Percentiles rank a stretch among this genome's conserved stretches.
phyloP scores from a whole-genome alignment of 129 eudicot genomes.

The Lonicera japonica region DNA sequence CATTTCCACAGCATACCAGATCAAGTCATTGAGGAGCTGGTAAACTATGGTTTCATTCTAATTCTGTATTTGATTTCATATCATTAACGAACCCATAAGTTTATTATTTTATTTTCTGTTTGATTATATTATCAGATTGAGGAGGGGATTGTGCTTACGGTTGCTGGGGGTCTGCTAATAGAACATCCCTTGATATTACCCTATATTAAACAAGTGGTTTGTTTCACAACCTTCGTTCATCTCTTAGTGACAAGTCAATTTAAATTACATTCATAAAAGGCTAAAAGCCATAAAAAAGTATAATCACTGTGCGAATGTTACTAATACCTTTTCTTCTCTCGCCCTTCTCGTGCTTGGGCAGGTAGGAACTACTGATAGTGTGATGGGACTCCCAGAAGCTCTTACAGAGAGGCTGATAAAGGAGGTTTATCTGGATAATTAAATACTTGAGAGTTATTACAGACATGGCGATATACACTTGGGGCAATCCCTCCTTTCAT shows the following conservation, averaged over 20 bases:
- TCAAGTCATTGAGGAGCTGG: slow-evolving; percentile 65
- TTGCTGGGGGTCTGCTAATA: slow-evolving; percentile 83
- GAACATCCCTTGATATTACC: slow-evolving; percentile 86
- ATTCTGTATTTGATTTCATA: not conserved
- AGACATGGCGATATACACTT: too few relatives aligned
- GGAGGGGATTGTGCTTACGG: slow-evolving; percentile 68
- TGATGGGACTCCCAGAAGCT: slow-evolving; percentile 95
- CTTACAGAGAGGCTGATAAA: slow-evolving; percentile 60
- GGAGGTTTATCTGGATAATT: slow-evolving; percentile 32
- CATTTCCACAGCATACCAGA: slow-evolving; percentile 78
- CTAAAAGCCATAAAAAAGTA: too few relatives aligned
- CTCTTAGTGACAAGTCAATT: not conserved
- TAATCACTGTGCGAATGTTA: too few relatives aligned
- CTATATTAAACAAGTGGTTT: slow-evolving; percentile 69
- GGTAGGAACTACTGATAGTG: slow-evolving; percentile 87
- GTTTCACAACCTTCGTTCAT: slow-evolving; percentile 17
- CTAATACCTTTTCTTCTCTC: too few relatives aligned
- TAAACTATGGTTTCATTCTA: slow-evolving; percentile 16
- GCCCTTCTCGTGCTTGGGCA: slow-evolving; percentile 15
- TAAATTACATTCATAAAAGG: too few relatives aligned
- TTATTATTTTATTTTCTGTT: slow-evolving; percentile 4
- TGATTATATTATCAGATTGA: slow-evolving; percentile 44
- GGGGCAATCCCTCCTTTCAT: too few relatives aligned
- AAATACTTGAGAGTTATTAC: not conserved
- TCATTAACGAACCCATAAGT: not conserved